Conservation (phyloP, 352 stramenopile species). For the Phytophthora citricola region DNA sequence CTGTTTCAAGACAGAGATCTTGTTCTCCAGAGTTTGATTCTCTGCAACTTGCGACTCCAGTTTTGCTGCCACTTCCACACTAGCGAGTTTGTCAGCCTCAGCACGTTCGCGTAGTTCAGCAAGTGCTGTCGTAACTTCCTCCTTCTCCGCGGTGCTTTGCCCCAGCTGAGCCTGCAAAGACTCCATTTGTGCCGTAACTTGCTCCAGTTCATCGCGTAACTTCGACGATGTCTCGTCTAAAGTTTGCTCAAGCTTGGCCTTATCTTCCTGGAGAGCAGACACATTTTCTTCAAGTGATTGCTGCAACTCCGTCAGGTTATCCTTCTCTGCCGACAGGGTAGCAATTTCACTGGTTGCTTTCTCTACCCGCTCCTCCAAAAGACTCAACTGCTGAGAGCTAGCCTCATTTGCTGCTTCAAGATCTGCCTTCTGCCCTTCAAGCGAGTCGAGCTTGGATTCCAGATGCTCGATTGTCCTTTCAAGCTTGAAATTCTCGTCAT, state of each 20-base stretch:
- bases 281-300: constrained; percentile 45
- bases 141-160: constrained; percentile 29
- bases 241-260: constrained; percentile 44
- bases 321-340: constrained; percentile 35
- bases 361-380: constrained; percentile 32
- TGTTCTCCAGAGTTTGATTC: constrained; percentile 40
- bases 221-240: constrained; percentile 44
- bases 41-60: constrained; percentile 33
- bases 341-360: constrained; percentile 32
- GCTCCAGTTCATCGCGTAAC: constrained; percentile 37
- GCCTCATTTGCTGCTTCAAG: constrained; percentile 39
- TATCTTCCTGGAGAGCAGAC: constrained; percentile 45
- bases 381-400: constrained; percentile 26
- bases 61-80: constrained; percentile 23
- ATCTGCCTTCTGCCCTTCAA: constrained; percentile 49
- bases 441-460: constrained; percentile 36
- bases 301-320: constrained; percentile 34
- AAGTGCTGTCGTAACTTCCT: constrained; percentile 17
- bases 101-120: constrained; percentile 18
- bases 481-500: constrained; percentile 46
- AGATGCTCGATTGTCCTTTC: constrained; percentile 43
- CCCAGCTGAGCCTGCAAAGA: constrained; percentile 29
- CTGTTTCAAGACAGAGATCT: constrained; percentile 35
- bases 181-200: constrained; percentile 22
- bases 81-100: constrained; percentile 32